A percentile compares a stretch with the other conserved stretches of the same genome.
phyloP scores from a whole-genome alignment of 164 flowering plant genomes.

The Nymphaea colorata region DNA sequence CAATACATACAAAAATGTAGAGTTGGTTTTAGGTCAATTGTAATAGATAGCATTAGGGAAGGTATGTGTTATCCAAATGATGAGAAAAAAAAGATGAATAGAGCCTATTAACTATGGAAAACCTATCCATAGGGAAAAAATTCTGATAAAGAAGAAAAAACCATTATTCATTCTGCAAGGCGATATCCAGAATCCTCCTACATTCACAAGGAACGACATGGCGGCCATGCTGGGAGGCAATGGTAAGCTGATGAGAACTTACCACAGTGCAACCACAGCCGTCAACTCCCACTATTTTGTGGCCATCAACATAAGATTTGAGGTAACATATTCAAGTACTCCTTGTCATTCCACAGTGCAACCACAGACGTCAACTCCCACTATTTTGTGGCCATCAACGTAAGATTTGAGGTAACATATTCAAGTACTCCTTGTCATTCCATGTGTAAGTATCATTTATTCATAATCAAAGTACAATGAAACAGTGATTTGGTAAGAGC shows the following conservation, averaged over 20 bases:
- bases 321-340: slow-evolving; percentile 36
- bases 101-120: too few relatives aligned
- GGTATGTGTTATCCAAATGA: too few relatives aligned
- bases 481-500: too few relatives aligned
- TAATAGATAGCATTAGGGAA: too few relatives aligned
- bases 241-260: slow-evolving; percentile 42
- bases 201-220: slow-evolving; percentile 54
- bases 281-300: slow-evolving; percentile 55
- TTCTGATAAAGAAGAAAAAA: slow-evolving; percentile 26
- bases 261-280: slow-evolving; percentile 50
- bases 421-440: background rate
- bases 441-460: too few relatives aligned
- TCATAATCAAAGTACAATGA: too few relatives aligned
- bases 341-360: slow-evolving; percentile 51
- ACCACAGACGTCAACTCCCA: slow-evolving; percentile 52
- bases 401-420: slow-evolving; percentile 49
- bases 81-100: too few relatives aligned
- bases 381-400: slow-evolving; percentile 55
- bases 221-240: slow-evolving; percentile 30
- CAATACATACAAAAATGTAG: too few relatives aligned
- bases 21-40: too few relatives aligned
- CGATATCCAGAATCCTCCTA: slow-evolving; percentile 40
- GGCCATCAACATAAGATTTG: slow-evolving; percentile 53
- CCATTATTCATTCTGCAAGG: slow-evolving; percentile 52
- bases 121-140: slow-evolving; percentile 72